These are phyloP conservation scores for Wallacemonas collosoma DNA, from an alignment of 208 protist genomes.

Conservation along the genomic window DNA sequence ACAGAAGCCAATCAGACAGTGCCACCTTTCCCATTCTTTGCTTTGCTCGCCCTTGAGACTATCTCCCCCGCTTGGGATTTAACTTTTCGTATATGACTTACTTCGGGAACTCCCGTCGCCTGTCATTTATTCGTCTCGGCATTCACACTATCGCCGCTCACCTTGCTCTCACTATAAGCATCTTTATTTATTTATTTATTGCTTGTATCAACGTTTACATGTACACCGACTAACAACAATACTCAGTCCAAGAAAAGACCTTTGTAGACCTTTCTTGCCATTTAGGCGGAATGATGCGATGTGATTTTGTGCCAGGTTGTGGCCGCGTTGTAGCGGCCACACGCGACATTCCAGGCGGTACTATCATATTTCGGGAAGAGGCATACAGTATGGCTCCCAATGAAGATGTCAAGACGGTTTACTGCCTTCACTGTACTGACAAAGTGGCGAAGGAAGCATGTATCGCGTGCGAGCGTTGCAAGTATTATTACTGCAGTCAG, in stretches of 20 bases:
- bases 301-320: conserved; percentile 17
- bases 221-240: background rate
- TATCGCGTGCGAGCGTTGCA: conserved; percentile 20
- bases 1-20: too few relatives aligned
- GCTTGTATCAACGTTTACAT: too few relatives aligned
- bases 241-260: background rate
- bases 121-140: too few relatives aligned
- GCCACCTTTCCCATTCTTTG: too few relatives aligned
- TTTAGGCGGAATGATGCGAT: conserved; percentile 20
- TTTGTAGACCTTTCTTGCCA: background rate
- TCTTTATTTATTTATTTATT: too few relatives aligned
- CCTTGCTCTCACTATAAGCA: too few relatives aligned
- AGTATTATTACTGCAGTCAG: conserved; percentile 23
- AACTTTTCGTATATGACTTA: too few relatives aligned
- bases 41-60: too few relatives aligned
- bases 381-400: conserved; percentile 29
- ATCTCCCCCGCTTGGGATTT: too few relatives aligned
- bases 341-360: conserved; percentile 25
- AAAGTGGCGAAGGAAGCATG: background rate
- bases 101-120: too few relatives aligned
- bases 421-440: conserved; percentile 31
- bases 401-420: background rate
- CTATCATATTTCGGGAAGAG: conserved; percentile 33
- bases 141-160: too few relatives aligned
- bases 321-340: conserved; percentile 30